These are phyloP conservation scores for Closterium sp. DNA, from an alignment of 139 green algal species.

Conservation along the genomic window DNA sequence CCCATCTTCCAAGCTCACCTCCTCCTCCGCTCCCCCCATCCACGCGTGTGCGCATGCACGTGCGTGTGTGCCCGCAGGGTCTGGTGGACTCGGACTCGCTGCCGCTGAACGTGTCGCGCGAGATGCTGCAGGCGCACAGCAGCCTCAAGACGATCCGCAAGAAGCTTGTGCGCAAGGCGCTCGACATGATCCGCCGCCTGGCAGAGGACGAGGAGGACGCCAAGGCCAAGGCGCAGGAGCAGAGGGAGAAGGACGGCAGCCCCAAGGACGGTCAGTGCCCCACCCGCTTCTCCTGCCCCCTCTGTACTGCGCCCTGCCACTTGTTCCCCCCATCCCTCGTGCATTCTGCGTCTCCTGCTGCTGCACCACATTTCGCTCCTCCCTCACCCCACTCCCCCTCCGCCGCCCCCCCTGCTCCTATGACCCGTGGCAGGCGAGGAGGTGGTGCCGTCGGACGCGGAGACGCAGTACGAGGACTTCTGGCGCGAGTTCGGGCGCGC, in stretches of 20 bases:
- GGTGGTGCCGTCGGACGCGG: background rate
- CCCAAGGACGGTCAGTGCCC: conserved; percentile 31
- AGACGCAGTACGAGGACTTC: conserved; percentile 77
- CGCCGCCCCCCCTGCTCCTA: background rate
- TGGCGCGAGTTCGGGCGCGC: conserved; percentile 84
- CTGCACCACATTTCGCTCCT: no score
- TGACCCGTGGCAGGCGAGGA: background rate
- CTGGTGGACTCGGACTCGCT: conserved; percentile 97
- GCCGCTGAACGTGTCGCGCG: conserved; percentile 87
- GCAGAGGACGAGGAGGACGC: conserved; percentile 64
- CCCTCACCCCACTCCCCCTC: background rate
- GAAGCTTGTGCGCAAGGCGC: conserved; percentile 88
- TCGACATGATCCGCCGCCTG: conserved; percentile 92
- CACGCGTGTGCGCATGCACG: background rate
- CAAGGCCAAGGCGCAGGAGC: conserved; percentile 37
- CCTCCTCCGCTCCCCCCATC: no score
- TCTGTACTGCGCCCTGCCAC: no score
- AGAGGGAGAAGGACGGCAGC: conserved; percentile 50
- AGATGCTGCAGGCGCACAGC: conserved; percentile 90
- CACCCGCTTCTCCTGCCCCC: background rate
- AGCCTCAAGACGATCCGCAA: conserved; percentile 98
- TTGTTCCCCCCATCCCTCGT: no score
- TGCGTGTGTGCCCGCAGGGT: conserved; percentile 54
- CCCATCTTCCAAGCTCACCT: no score
- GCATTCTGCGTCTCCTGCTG: no score